phyloP scores from a whole-genome alignment of 1,284 basidiomycete genomes.

The Ganoderma lingzhi region DNA sequence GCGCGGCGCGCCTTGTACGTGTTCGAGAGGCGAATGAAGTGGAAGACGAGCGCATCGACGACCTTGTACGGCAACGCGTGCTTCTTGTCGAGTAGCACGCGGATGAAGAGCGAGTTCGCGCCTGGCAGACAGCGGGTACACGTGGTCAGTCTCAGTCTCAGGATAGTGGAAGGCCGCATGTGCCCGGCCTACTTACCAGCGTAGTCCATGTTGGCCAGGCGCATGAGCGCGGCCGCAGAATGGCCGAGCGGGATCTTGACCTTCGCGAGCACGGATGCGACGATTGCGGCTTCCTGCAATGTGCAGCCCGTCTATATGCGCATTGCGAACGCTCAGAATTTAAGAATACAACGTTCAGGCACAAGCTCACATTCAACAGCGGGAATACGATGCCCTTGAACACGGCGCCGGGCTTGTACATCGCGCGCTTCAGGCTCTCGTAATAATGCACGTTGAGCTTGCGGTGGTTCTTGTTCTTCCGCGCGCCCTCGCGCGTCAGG shows the following conservation, averaged over 20 bases:
- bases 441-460: conserved; percentile 96
- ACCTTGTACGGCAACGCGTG: conserved; percentile 99
- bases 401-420: conserved; percentile 98
- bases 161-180: not conserved
- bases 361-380: conserved; percentile 80
- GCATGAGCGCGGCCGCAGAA: conserved; percentile 93
- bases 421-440: conserved; percentile 88
- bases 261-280: conserved; percentile 92
- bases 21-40: conserved; percentile 95
- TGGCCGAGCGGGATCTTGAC: conserved; percentile 96
- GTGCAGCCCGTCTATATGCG: conserved; percentile 75
- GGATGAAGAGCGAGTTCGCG: conserved; percentile 96
- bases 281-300: conserved; percentile 94
- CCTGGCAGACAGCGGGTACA: conserved; percentile 51
- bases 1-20: conserved; percentile 78
- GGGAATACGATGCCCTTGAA: conserved; percentile 99
- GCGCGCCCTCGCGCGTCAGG: conserved; percentile 50
- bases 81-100: conserved; percentile 97
- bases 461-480: conserved; percentile 67
- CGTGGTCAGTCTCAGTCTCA: not conserved
- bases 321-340: not conserved
- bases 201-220: conserved; percentile 97
- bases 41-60: conserved; percentile 96
- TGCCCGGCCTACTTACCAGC: conserved; percentile 58
- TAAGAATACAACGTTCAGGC: not conserved